Base-by-base conservation (phyloP, 2,329 filamentous ascomycete species). In the Sclerotinia borealis region DNA sequence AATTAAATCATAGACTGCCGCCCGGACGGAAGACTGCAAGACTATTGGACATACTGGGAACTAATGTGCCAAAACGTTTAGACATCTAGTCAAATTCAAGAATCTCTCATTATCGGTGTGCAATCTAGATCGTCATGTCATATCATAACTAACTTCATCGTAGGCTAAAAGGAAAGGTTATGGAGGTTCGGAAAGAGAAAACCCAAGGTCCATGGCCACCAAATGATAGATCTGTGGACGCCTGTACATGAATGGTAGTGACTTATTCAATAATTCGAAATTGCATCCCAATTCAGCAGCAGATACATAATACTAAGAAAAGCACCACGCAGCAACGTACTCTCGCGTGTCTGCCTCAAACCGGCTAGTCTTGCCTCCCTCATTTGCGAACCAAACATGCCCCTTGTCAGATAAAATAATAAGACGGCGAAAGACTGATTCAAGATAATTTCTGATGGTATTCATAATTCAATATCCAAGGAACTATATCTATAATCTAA, bases 191-290 rank as follows among this genome's bases (percentile, higher is more conserved):
- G 15, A 63, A 63, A 31, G 41, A 58, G 15, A 58, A 63, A n/a
- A 31, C 51, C 1, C 10, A 63, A 22, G 37, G 4, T 19, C 43
- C 60, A 58, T 63, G 60, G 60, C 60, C 60, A 49, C 60, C 60
- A 41, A 63, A 63, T 58, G 60, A 63, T 34, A 58, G 89, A n/a
- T 87, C 87, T 0, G 90, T 96, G 10, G 88, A 87, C 64, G 89
- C 92, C 3, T n/a, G n/a, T n/a, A n/a, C n/a, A n/a, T n/a, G n/a
- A n/a, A n/a, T n/a, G 17, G 4, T 5, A 29, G 29, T 50, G 17
- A 13, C 19, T n/a, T 3, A 19, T 50, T n/a, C n/a, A 13, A 29
- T 31, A n/a, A 7, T 3, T 50, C 17, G 48, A 19, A 50, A 19
- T 50, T 50, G 27, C 27, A 29, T 50, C 48, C 48, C 29, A 7